A percentile compares a stretch with the other conserved stretches of the same genome.
These are phyloP conservation scores for Hortaea werneckii DNA, from an alignment of 2,329 filamentous ascomycete species.

Conservation along the genomic window DNA sequence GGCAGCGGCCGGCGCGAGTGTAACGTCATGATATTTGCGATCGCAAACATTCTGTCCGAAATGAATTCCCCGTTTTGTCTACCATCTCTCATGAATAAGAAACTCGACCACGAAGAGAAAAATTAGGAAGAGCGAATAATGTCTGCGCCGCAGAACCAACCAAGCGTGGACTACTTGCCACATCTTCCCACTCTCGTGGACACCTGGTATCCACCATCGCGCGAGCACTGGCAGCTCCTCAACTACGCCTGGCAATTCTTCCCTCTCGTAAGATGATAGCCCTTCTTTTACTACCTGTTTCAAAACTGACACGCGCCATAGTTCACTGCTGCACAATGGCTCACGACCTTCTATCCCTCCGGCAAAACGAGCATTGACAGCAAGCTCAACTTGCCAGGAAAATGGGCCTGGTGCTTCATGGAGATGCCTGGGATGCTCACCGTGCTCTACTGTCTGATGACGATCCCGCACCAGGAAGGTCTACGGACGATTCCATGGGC, in stretches of 20 bases:
- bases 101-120: too few species aligned
- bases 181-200: not conserved
- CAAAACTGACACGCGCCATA: slow-evolving; percentile 28
- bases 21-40: too few species aligned
- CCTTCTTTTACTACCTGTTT: not conserved
- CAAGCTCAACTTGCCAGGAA: slow-evolving; percentile 76
- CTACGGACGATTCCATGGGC: slow-evolving; percentile 59
- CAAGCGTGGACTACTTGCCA: not conserved
- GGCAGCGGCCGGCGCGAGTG: too few species aligned
- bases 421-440: slow-evolving; percentile 69
- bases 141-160: not conserved
- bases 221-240: slow-evolving; percentile 40
- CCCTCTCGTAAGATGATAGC: slow-evolving; percentile 32
- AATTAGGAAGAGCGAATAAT: not conserved
- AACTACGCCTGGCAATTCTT: slow-evolving; percentile 40
- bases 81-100: too few species aligned
- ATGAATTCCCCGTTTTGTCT: too few species aligned
- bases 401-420: slow-evolving; percentile 80
- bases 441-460: slow-evolving; percentile 68
- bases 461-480: slow-evolving; percentile 50
- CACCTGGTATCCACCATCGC: slow-evolving; percentile 36
- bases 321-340: slow-evolving; percentile 66
- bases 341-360: slow-evolving; percentile 72
- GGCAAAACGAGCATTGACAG: slow-evolving; percentile 79
- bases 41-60: too few species aligned